phyloP scores from a whole-genome alignment of 140 eudicot species.

The Anethum foeniculum region DNA sequence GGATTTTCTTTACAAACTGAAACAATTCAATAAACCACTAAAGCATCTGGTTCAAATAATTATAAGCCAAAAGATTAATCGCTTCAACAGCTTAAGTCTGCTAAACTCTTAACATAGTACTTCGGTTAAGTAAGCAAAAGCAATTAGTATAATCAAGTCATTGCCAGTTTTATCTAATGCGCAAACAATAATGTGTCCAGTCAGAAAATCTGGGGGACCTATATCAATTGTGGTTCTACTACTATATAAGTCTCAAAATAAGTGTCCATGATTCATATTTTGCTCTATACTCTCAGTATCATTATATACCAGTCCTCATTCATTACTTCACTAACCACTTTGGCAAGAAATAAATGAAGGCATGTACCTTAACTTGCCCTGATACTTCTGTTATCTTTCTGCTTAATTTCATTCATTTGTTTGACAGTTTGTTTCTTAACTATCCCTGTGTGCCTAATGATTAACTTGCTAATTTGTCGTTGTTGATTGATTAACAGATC shows the following conservation, averaged over 20 bases:
- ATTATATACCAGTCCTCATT: not conserved
- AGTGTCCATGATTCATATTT: not conserved
- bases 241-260: not conserved
- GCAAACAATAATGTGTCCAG: not conserved
- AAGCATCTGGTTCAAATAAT: not conserved
- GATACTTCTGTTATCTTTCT: not conserved
- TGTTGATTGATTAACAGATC: slow-evolving; percentile 31
- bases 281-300: not conserved
- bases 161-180: not conserved
- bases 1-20: not conserved
- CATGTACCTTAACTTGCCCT: not conserved
- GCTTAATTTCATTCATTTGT: not conserved
- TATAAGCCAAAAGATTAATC: not conserved
- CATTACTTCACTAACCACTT: not conserved
- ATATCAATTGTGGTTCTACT: not conserved
- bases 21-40: not conserved
- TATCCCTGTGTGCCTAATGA: not conserved
- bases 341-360: slow-evolving; percentile 1
- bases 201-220: not conserved
- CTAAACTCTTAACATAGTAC: not conserved
- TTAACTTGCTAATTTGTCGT: not conserved
- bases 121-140: not conserved
- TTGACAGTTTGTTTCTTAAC: not conserved
- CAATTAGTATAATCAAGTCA: not conserved
- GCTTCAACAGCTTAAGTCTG: not conserved